Conservation (phyloP, 208 protist genomes). For the Crithidia sp. region DNA sequence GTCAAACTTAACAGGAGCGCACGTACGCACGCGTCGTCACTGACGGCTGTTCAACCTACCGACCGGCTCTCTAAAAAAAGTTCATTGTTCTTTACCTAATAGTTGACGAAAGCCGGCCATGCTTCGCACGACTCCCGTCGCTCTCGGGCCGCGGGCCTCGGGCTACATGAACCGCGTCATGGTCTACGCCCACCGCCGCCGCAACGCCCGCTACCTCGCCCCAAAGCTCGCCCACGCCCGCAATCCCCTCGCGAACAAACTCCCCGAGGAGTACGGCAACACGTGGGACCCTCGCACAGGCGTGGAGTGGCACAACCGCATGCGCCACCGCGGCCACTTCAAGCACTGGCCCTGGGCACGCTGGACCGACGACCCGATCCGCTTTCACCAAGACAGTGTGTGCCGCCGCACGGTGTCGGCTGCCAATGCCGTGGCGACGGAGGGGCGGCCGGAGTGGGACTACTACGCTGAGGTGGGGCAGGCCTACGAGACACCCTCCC, state of each 20-base stretch:
- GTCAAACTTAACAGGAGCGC: no score
- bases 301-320: conserved; percentile 81
- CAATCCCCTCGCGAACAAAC: conserved; percentile 71
- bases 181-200: conserved; percentile 80
- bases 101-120: conserved; percentile 2
- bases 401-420: conserved; percentile 60
- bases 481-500: conserved; percentile 64
- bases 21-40: no score
- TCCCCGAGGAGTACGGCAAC: conserved; percentile 78
- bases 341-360: conserved; percentile 79
- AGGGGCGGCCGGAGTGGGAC: conserved; percentile 74
- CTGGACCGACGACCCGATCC: conserved; percentile 78
- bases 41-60: no score
- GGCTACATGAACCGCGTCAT: conserved; percentile 86
- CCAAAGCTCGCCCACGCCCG: conserved; percentile 54
- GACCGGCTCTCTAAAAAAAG: no score
- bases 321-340: conserved; percentile 69
- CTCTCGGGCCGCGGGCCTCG: conserved; percentile 41
- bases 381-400: conserved; percentile 54
- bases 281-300: conserved; percentile 75
- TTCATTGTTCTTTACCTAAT: no score
- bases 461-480: conserved; percentile 78
- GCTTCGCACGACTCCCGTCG: conserved; percentile 33
- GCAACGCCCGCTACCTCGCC: conserved; percentile 59
- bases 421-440: conserved; percentile 34